Conservation (phyloP, 805 yeast genomes). For the Lachancea meyersii region DNA sequence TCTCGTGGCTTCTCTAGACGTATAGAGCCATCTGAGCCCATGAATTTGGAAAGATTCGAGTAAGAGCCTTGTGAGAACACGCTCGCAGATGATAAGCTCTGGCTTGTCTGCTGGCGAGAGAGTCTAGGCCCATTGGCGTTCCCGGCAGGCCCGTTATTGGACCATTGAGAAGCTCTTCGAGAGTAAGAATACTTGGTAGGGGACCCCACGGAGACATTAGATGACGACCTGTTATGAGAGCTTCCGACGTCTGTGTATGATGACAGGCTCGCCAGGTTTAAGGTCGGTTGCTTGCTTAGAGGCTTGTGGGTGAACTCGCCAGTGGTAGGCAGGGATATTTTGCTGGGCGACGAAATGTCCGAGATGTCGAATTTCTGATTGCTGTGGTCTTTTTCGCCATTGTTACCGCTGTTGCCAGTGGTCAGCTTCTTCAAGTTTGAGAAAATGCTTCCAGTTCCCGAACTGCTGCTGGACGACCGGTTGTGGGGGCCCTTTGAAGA, state of each 20-base stretch:
- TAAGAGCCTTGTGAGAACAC: conserved; percentile 26
- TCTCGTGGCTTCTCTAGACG: conserved; percentile 61
- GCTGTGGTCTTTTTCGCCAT: conserved; percentile 1
- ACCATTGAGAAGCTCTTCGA: conserved; percentile 17
- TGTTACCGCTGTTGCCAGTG: conserved; percentile 10
- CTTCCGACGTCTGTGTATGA: conserved; percentile 21
- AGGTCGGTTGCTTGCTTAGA: conserved; percentile 23
- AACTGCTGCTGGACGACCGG: conserved; percentile 10
- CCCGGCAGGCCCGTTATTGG: conserved; percentile 4
- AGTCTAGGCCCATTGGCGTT: conserved; percentile 7
- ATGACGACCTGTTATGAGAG: conserved; percentile 11
- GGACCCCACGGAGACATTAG: conserved; percentile 11
- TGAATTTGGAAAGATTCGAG: conserved; percentile 24
- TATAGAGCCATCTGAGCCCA: conserved; percentile 27
- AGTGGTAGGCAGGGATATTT: conserved; percentile 15
- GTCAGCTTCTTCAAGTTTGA: conserved; percentile 28
- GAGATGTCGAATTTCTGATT: conserved; percentile 9
- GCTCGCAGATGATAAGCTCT: conserved; percentile 22
- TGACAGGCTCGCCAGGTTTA: conserved; percentile 27
- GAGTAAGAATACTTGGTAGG: conserved; percentile 27
- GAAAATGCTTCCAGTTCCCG: conserved; percentile 16
- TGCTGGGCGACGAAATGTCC: conserved; percentile 19
- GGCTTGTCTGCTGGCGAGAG: conserved; percentile 26
- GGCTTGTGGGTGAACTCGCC: conserved; percentile 19
- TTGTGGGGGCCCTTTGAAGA: conserved; percentile 7